Conservation (phyloP, 1,139 yeast species). For the Nakaseomyces nivariensis region DNA sequence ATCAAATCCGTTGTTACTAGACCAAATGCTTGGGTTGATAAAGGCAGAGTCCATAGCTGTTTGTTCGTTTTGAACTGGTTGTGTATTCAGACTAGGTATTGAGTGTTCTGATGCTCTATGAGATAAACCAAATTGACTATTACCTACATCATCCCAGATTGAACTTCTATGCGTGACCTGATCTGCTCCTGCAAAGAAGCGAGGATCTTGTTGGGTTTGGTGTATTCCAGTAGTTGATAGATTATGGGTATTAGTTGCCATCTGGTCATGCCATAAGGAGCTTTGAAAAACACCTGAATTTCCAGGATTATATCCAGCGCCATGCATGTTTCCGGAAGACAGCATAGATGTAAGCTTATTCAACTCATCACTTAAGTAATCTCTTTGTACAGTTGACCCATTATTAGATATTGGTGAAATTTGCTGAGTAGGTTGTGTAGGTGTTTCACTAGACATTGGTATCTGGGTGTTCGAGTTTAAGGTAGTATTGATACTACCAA, state of each 20-base stretch:
- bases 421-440: not conserved
- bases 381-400: not conserved
- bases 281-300: conserved; percentile 6
- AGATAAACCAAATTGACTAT: not conserved
- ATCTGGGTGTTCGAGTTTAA: not conserved
- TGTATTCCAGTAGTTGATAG: not conserved
- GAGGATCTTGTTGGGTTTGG: not conserved
- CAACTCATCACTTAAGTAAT: conserved; percentile 17
- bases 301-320: conserved; percentile 8
- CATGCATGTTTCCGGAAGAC: conserved; percentile 15
- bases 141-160: conserved; percentile 17
- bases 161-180: conserved; percentile 14
- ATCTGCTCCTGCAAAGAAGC: not conserved
- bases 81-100: not conserved
- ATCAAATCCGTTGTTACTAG: not conserved
- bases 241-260: not conserved
- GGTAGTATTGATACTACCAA: not conserved
- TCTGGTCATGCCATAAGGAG: conserved; percentile 15
- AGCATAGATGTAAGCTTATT: conserved; percentile 23
- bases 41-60: not conserved
- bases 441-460: not conserved
- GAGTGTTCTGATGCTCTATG: not conserved
- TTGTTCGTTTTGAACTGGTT: not conserved
- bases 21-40: conserved; percentile 2
- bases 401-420: not conserved